These are phyloP conservation scores for Cercophora samala DNA, from an alignment of 495 filamentous ascomycete genomes.

Conservation along the genomic window DNA sequence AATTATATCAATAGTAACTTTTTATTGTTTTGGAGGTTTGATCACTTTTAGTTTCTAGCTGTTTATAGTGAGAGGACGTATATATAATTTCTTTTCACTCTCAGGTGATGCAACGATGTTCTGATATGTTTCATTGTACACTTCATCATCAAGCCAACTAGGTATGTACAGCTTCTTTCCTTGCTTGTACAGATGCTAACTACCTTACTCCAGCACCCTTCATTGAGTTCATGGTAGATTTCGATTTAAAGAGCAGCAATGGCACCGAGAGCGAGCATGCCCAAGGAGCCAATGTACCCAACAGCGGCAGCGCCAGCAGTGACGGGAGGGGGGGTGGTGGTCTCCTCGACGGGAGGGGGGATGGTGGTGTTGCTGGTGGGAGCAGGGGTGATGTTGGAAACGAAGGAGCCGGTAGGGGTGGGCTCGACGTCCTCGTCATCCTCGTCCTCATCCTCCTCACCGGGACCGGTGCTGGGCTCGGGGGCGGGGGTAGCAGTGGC, in stretches of 20 bases:
- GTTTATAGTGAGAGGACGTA: not conserved
- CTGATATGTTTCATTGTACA: not conserved
- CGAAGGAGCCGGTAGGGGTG: conserved; percentile 12
- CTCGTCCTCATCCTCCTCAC: conserved; percentile 13
- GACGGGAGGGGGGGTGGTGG: conserved; percentile 6
- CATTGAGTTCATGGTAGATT: not conserved
- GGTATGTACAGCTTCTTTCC: not conserved
- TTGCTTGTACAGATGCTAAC: not conserved
- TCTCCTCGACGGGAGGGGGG: conserved; percentile 4
- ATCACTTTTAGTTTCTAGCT: not conserved
- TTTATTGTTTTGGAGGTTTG: not conserved
- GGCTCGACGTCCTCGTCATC: conserved; percentile 7
- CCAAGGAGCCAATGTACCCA: conserved; percentile 26
- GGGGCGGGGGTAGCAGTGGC: conserved; percentile 12
- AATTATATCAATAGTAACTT: conserved; percentile 1
- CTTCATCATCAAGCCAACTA: not conserved
- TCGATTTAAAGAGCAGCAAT: conserved; percentile 29
- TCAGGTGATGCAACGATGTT: not conserved
- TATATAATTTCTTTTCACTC: not conserved
- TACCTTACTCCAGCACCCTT: no score
- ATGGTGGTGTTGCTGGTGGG: conserved; percentile 17
- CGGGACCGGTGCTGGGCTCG: conserved; percentile 16
- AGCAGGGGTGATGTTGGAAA: conserved; percentile 8
- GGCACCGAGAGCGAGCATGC: conserved; percentile 28
- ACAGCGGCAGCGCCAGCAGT: conserved; percentile 27